Percentiles rank a stretch among this genome's conserved stretches.
These are phyloP conservation scores for Saccharomyces hybrid DNA, from an alignment of 1,139 yeast species.

Conservation along the genomic window DNA sequence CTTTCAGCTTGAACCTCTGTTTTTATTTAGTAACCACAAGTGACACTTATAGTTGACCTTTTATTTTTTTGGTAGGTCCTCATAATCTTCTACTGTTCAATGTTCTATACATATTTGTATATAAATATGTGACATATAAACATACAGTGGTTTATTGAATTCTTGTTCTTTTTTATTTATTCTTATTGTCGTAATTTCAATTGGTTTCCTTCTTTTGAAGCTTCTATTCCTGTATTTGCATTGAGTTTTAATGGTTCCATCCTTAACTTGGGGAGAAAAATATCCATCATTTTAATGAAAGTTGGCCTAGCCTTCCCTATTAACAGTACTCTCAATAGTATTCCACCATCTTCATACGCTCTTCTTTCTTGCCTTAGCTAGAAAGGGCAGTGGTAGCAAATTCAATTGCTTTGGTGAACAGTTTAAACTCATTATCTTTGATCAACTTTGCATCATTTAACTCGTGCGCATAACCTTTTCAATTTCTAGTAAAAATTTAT, in stretches of 20 bases:
- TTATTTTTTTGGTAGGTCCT: background rate
- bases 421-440: constrained; percentile 16
- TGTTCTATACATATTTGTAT: background rate
- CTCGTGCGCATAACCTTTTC: constrained; percentile 12
- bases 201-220: background rate
- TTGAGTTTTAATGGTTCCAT: background rate
- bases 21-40: background rate
- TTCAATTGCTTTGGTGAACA: constrained; percentile 19
- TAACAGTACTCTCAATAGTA: background rate
- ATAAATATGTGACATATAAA: background rate
- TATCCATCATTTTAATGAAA: background rate
- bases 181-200: background rate
- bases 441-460: constrained; percentile 16
- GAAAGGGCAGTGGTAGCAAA: constrained; percentile 19
- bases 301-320: background rate
- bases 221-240: background rate
- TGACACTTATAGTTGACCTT: background rate
- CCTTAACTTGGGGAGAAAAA: background rate
- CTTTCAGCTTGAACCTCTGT: background rate
- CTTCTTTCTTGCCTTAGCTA: background rate
- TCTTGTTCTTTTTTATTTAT: background rate
- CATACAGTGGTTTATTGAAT: background rate
- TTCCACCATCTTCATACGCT: background rate
- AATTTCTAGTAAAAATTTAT: constrained; percentile 18
- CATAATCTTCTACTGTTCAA: background rate